Base-by-base conservation (phyloP, 495 filamentous ascomycete species). In the Jackrogersella multiformis region DNA sequence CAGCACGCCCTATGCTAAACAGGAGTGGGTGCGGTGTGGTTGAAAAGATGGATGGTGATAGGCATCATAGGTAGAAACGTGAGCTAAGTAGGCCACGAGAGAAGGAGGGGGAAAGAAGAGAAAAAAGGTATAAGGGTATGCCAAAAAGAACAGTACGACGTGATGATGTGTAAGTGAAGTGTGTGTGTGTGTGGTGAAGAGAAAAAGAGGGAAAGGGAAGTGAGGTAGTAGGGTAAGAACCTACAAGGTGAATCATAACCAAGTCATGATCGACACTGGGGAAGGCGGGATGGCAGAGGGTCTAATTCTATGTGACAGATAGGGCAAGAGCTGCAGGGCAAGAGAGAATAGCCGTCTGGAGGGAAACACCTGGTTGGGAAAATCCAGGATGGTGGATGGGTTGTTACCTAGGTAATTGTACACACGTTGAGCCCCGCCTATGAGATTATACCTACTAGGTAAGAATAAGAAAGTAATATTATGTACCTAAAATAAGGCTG, bases 181-280 rank as follows among this genome's bases (percentile, higher is more conserved):
- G 26, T 30, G 26, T 30, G 7, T 30, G 44, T 26, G 26, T 52
- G 30, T 44, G 49, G 38, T 34, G 44, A 20, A 49, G 45, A 15
- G 15, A 49, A 18, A 8, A 49, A 12, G 35, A 46, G 30, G 52
- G 49, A 53, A 61, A 38, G 36, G 54, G 52, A 53, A 63, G 59
- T 48, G 44, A 35, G 46, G 38, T 28, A 30, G 53, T 15, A 24
- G 36, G 54, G 12, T 10, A 49, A 9, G 20, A 39, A 70, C 61
- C 57, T 70, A 70, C 67, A 62, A 61, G 45, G 67, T 66, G 61
- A 70, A 70, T 70, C 67, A 70, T 66, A 66, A 70, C 34, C 61
- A 61, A 44, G 67, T 70, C 67, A 70, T 70, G 52, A 55, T 57
- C 46, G 52, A 57, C 39, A 62, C 38, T 48, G 12, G 42, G 23